Base-by-base conservation (phyloP, 140 eudicot genomes). In the Flaveria floridana region DNA sequence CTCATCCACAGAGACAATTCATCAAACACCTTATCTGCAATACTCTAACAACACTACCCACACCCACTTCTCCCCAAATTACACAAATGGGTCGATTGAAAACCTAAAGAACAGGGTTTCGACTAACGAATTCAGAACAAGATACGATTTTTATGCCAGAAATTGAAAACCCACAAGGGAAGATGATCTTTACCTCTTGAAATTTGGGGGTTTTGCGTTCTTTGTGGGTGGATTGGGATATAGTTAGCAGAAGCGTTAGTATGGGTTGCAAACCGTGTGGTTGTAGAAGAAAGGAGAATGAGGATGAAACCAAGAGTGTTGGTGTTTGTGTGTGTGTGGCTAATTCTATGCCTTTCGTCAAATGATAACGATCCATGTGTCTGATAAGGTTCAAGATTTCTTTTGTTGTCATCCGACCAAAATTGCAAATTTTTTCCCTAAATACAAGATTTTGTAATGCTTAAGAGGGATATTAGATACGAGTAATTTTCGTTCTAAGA, bases 311-410 rank as follows among this genome's bases (percentile, higher is more conserved):
- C 79, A 65, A 76, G 78, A 15, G 65, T 48, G 53, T 61, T 34
- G 67, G 77, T 64, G 72, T 62, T 10, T 57, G 68, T 73, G 75
- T 77, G 75, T 77, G 79, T 77, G 85, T 76, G 85, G 85, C 85
- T 77, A 56, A 82, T 30, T 76, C 58, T 82, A 25, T 59, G 61
- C 85, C 85, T 77, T 52, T 55, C 68, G 66, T 72, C 85, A 72
- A 81, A 82, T 77, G 85, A 82, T 77, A 77, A 66, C 76, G 47
- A 34, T 79, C 30, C 83, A 55, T 66, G 82, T 77, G 85, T 71
- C 64, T 65, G 85, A 82, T 82, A 82, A 82, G 85, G 71, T 81
- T 81, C 75, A 65, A 41, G 74, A 76, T 81, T 66, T 69, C 70
- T 41, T 75, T 69, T 76, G 78, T 57, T 82, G 23, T 66, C 76